These are phyloP conservation scores for Solanum sparsipilum DNA, from an alignment of 257 asterid species.

Conservation along the genomic window DNA sequence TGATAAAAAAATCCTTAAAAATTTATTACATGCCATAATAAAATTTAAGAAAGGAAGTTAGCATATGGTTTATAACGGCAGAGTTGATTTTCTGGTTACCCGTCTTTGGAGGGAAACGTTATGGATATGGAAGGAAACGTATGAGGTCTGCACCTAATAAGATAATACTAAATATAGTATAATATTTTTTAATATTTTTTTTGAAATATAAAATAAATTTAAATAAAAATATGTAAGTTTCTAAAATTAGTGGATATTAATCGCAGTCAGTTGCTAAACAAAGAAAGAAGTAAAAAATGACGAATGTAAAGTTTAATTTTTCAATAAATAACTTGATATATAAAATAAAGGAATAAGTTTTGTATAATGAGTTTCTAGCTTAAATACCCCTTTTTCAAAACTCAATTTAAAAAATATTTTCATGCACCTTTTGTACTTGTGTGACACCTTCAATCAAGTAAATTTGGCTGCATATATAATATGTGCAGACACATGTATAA, in stretches of 20 bases:
- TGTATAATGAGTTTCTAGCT: neutral
- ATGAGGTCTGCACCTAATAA: neutral
- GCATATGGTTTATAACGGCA: neutral
- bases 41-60: neutral
- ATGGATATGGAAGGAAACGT: neutral
- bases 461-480: too few relatives aligned
- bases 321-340: neutral
- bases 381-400: neutral
- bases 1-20: neutral
- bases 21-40: neutral
- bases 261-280: neutral
- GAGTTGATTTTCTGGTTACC: neutral
- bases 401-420: too few relatives aligned
- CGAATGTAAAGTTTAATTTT: neutral
- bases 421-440: neutral
- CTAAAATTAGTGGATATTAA: neutral
- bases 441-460: neutral
- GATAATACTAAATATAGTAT: neutral
- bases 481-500: neutral
- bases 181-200: neutral
- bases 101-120: neutral
- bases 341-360: neutral
- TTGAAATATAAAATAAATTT: neutral
- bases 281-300: neutral
- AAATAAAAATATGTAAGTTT: neutral